phyloP scores from a whole-genome alignment of 345 rosid genomes.

The Citrus trifoliata region DNA sequence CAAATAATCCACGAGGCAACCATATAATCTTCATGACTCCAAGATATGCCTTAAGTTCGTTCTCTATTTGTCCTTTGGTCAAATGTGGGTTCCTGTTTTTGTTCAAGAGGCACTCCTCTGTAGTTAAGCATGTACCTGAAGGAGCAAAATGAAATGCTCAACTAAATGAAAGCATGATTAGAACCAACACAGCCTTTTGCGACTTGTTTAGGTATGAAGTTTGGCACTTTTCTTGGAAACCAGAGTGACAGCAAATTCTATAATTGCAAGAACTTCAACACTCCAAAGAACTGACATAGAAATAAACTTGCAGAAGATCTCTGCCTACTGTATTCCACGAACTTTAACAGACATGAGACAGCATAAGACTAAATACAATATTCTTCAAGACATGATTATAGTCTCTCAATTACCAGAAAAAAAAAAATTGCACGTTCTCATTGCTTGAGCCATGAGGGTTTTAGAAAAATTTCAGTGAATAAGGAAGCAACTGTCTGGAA shows the following conservation, averaged over 20 bases:
- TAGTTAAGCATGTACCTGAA: conserved; percentile 88
- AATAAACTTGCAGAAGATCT: neutral
- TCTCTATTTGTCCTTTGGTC: conserved; percentile 74
- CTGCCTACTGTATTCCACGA: neutral
- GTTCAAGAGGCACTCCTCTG: conserved; percentile 91
- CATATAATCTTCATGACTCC: conserved; percentile 70
- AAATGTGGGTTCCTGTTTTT: conserved; percentile 79
- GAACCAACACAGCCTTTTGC: neutral
- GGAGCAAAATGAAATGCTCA: conserved; percentile 1
- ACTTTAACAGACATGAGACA: neutral
- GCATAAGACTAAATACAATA: neutral
- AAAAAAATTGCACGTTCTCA: neutral
- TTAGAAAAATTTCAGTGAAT: neutral
- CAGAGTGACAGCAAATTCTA: neutral
- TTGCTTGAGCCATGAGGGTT: neutral
- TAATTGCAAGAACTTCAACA: neutral
- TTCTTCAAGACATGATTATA: neutral
- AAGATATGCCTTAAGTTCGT: conserved; percentile 70
- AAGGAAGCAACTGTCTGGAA: neutral
- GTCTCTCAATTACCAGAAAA: neutral
- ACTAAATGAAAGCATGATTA: neutral
- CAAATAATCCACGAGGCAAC: conserved; percentile 83
- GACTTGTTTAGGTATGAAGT: neutral
- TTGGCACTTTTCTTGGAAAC: neutral
- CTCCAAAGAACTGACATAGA: neutral